Percentiles rank a stretch among this genome's conserved stretches.
Evolutionary conservation across 2,329 filamentous ascomycete genomes (phyloP).

Genomic region (Diatrype stigma): DNA sequence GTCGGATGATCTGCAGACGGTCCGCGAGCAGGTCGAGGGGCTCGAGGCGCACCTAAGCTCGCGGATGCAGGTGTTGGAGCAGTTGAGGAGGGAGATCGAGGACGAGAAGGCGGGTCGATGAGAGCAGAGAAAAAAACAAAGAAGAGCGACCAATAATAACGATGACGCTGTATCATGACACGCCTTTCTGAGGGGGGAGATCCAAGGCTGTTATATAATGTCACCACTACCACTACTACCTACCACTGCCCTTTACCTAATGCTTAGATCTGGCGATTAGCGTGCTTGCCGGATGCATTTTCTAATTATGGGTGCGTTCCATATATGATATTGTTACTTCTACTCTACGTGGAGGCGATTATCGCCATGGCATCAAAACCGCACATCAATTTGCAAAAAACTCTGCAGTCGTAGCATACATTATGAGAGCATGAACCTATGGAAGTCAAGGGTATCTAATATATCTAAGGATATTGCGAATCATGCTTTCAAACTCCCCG

Average conservation of each 20-base stretch:
- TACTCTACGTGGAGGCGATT: too few relatives aligned
- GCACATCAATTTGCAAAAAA: too few relatives aligned
- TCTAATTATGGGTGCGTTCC: too few relatives aligned
- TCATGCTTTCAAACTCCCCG: not conserved
- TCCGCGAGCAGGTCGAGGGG: conserved; percentile 92
- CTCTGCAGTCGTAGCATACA: too few relatives aligned
- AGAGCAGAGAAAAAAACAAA: conserved; percentile 8
- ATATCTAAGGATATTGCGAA: not conserved
- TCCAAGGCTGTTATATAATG: too few relatives aligned
- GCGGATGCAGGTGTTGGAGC: conserved; percentile 70
- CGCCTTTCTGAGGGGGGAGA: not conserved
- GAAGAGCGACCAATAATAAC: not conserved
- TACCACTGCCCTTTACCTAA: too few relatives aligned
- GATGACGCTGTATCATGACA: not conserved
- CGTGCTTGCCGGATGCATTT: too few relatives aligned
- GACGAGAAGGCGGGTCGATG: conserved; percentile 66
- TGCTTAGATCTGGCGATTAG: too few relatives aligned
- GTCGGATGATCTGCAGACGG: conserved; percentile 78
- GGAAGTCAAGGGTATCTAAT: not conserved
- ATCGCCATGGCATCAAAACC: too few relatives aligned
- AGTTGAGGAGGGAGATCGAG: conserved; percentile 78
- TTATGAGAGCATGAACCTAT: not conserved
- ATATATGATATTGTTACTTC: too few relatives aligned
- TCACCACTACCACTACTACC: too few relatives aligned
- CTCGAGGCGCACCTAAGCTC: conserved; percentile 77